These are phyloP conservation scores for Withania somnifera DNA, from an alignment of 305 asterid genomes.

Conservation along the genomic window DNA sequence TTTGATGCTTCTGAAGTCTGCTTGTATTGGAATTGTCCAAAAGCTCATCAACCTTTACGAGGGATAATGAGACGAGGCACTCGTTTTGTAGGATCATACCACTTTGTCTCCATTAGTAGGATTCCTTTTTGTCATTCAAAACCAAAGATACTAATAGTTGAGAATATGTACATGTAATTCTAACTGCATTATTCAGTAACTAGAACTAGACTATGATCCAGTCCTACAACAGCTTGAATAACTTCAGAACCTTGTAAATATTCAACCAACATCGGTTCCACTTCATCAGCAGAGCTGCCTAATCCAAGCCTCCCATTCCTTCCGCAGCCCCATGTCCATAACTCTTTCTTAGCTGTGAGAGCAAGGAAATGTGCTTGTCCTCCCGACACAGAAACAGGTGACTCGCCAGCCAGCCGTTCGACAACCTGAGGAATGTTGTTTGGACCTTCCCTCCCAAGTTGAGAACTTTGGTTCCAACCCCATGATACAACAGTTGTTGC, in stretches of 20 bases:
- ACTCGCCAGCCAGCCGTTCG: slow-evolving; percentile 34
- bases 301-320: slow-evolving; percentile 82
- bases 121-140: not conserved
- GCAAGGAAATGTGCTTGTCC: slow-evolving; percentile 78
- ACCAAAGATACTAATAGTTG: not conserved
- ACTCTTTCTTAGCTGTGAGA: slow-evolving; percentile 42
- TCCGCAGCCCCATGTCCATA: slow-evolving; percentile 93
- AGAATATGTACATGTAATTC: not conserved
- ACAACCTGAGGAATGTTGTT: slow-evolving; percentile 39
- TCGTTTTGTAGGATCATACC: not conserved
- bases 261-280: slow-evolving; percentile 55
- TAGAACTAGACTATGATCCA: slow-evolving; percentile 76
- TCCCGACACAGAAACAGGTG: slow-evolving; percentile 45
- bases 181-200: slow-evolving; percentile 17
- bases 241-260: slow-evolving; percentile 44
- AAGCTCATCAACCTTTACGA: not conserved
- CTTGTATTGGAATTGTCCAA: not conserved
- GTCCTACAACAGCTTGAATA: slow-evolving; percentile 69
- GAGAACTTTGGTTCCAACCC: slow-evolving; percentile 86
- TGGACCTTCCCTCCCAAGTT: slow-evolving; percentile 76
- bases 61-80: not conserved
- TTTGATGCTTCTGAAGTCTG: not conserved
- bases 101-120: not conserved
- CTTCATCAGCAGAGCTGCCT: slow-evolving; percentile 71
- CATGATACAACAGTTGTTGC: slow-evolving; percentile 44